Base-by-base conservation (phyloP, 768 basidiomycete species). In the Sarcodon aspratus region DNA sequence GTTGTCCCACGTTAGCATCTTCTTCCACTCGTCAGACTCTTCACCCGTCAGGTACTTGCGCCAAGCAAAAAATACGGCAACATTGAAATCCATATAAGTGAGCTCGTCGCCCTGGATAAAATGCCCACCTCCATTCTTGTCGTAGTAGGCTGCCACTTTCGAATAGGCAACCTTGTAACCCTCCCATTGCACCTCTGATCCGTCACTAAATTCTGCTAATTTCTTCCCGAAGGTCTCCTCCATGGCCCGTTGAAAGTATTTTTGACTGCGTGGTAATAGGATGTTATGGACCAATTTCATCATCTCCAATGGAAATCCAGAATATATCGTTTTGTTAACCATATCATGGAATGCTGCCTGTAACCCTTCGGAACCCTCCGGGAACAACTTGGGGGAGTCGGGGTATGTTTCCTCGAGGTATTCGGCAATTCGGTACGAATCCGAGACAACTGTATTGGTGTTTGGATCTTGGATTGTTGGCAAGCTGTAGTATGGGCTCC, bases 11-110 rank as follows among this genome's bases (percentile, higher is more conserved):
- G 51, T 58, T 34, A 45, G 50, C 6, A 75, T 49, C 27, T 63
- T 62, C 44, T 60, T 64, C 72, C 74, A 76, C 47, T 67, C 63
- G 44, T 64, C 54, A 46, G 69, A 69, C 8, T 73, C 65, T 48
- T 63, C 62, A 3, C 68, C 69, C 44, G 60, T 60, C 1, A 67
- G 34, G 10, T 53, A 53, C 53, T 61, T 69, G 8, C 63, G 47
- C 60, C 62, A 71, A 0, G 57, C 21, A 8, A 70, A 47, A 37
- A 58, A 57, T 3, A 54, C 50, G 2, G 57, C 71, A 18, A 73
- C 51, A 3, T 63, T 60, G 31, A 75, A 59, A 54, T 78, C 74
- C 0, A 65, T 67, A 57, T 66, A 76, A 1, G 61, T 63, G 8
- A 65, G 53, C 10, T 51, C 54, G 7, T 65, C 55, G 1, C 72